Conservation (phyloP, 2,329 filamentous ascomycete species). For the Dothiorella sarmentorum region DNA sequence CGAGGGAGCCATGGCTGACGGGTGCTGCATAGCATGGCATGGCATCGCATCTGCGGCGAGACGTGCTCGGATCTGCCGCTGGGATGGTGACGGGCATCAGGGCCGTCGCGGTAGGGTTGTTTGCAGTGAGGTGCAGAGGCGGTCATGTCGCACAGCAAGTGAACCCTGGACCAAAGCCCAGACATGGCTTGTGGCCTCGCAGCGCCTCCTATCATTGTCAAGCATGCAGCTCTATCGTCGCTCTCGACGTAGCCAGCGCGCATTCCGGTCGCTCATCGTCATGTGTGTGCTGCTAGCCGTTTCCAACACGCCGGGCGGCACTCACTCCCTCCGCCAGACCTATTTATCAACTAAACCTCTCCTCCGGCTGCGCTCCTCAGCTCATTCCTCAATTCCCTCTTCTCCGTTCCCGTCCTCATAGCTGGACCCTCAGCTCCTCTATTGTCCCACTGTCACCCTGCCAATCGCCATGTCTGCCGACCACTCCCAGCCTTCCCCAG, state of each 20-base stretch:
- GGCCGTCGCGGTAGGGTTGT: not conserved
- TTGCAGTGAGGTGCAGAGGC: slow-evolving; percentile 18
- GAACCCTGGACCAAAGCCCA: slow-evolving; percentile 15
- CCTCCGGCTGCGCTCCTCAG: not conserved
- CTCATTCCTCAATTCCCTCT: not conserved
- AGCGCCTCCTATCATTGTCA: slow-evolving; percentile 16
- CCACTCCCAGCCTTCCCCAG: slow-evolving; percentile 16
- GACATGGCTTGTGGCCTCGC: slow-evolving; percentile 14
- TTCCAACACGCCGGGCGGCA: not conserved
- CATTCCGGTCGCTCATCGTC: slow-evolving; percentile 12
- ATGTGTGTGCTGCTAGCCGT: slow-evolving; percentile 13
- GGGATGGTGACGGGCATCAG: slow-evolving; percentile 12
- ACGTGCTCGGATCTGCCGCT: not conserved
- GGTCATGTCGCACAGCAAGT: slow-evolving; percentile 8
- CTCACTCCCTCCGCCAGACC: not conserved
- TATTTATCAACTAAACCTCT: not conserved
- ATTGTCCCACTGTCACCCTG: not conserved
- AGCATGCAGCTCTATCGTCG: slow-evolving; percentile 16
- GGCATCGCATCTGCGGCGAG: not conserved
- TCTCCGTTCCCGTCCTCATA: too few species aligned
- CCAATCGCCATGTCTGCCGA: not conserved
- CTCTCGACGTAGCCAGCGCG: slow-evolving; percentile 1
- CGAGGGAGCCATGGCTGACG: too few species aligned
- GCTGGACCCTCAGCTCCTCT: not conserved
- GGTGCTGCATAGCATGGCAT: too few species aligned